Base-by-base conservation (phyloP, 2,329 filamentous ascomycete genomes). In the Claviceps sp. region DNA sequence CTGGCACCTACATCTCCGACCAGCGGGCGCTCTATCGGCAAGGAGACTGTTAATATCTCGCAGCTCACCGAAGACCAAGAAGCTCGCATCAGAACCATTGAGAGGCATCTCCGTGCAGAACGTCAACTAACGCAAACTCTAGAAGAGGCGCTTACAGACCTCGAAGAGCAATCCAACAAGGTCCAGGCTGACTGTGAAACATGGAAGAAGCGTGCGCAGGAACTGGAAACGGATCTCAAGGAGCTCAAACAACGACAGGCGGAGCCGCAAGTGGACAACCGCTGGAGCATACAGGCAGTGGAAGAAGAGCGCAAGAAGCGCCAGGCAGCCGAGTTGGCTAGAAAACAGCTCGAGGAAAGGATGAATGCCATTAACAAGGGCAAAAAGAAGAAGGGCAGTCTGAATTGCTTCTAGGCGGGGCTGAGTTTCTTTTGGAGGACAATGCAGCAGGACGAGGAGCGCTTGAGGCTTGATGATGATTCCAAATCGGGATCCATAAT, bases 231-330 rank as follows among this genome's bases (percentile, higher is more conserved):
- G 37, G 85, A 89, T 74, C 78, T 82, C 56, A 82, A 82, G 67
- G 79, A 82, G 55, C 73, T 83, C 58, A 78, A 77, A 67, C 75
- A 79, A 16, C 67, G 69, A 5, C 65, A 67, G n/a, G 60, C 63
- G 3, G 73, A 74, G 60, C 70, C 75, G 1, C 68, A 69, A 52
- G 72, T 72, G 53, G 78, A 83, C 62, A 72, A 75, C 63, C 71
- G 81, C 52, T 84, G 78, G 78, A 84, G 80, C 57, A 78, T 97
- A 59, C 89, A 95, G 66, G 87, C 89, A 55, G 88, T 97, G 22
- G 94, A 98, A 67, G 91, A 98, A 70, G 93, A 98, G 76, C 82
- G 91, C 61, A 91, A 88, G 72, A 94, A 95, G 72, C 79, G 93
- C 55, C 78, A 89, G 57, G 87, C 91, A 56, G 90, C 94, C 38